Base-by-base conservation (phyloP, 768 basidiomycete species). In the Boletus pseudo-olivaceus region DNA sequence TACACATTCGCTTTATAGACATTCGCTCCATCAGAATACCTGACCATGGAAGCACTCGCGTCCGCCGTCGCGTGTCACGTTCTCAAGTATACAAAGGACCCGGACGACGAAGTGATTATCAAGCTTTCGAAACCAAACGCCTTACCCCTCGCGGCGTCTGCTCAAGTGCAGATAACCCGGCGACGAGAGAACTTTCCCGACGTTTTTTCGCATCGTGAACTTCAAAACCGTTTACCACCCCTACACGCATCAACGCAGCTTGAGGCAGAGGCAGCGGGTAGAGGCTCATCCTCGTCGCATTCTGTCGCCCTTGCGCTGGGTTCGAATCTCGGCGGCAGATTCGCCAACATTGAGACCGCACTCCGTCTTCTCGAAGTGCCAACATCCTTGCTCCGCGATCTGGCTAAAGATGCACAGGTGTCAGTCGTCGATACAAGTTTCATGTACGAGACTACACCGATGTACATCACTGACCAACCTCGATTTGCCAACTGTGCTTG, bases 401-500 rank as follows among this genome's bases (percentile, higher is more conserved):
- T 65, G 1, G 55, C 62, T 44, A 59, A 51, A 9, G 57, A 70
- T 32, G 69, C 68, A 0, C 62, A 61, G 23, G 68, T 78, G 2
- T 65, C 64, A 14, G 75, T 96, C 30, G 69, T 85, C 20, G 79
- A 91, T 62, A 94, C 93, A 1, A 94, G 93, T 65, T 92, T 93
- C 71, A 67, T 98, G 75, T 99, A 99, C 66, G 89, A 98, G 71
- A 94, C 89, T 19, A 78, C 86, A 11, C 92, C 97, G 0, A 98
- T 99, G 97, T 98, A 99, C 67, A 88, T 96, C 40, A 82, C 82
- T 11, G 87, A 97, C 53, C 97, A 99, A 67, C 88, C 87, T 12
- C 75, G 76, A 34, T 98, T 98, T 72, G 80, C 89, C 55, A 99
- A 98, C 64, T 89, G 90, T 59, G 91, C 90, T n/a, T 89, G 93